phyloP scores from a whole-genome alignment of 139 green algal species.

The Coelastrella sp. region DNA sequence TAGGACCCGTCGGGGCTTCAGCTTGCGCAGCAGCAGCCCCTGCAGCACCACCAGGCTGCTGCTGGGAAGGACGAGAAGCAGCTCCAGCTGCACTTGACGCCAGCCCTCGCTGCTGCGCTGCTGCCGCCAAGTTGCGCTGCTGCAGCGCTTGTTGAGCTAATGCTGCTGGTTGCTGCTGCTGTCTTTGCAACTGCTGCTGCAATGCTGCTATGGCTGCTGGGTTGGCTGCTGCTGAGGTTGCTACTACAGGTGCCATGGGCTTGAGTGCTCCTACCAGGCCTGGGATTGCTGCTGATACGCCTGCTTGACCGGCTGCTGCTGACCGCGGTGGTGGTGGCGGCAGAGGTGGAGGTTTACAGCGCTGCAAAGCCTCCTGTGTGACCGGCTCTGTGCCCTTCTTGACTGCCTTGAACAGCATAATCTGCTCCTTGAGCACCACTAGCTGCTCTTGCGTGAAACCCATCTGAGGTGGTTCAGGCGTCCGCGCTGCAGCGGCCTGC shows the following conservation, averaged over 20 bases:
- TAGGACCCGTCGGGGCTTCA: neutral
- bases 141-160: neutral
- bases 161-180: conserved; percentile 11
- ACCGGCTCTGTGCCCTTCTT: conserved; percentile 52
- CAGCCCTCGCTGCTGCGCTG: neutral
- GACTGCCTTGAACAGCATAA: conserved; percentile 63
- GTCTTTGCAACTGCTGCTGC: conserved; percentile 27
- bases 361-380: neutral
- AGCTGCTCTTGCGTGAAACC: conserved; percentile 68
- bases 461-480: neutral
- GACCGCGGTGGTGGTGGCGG: neutral
- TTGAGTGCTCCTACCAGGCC: neutral
- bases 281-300: neutral
- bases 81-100: neutral
- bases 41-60: neutral
- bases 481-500: neutral
- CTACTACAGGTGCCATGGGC: neutral
- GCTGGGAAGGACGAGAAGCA: conserved; percentile 1
- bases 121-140: conserved; percentile 18
- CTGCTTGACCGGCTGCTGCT: neutral
- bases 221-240: neutral
- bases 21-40: neutral
- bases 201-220: conserved; percentile 4
- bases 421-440: conserved; percentile 61
- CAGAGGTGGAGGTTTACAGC: conserved; percentile 45